A percentile compares a stretch with the other conserved stretches of the same genome.
These are phyloP conservation scores for Hirsutella thompsonii DNA, from an alignment of 2,329 filamentous ascomycete species.

Conservation along the genomic window DNA sequence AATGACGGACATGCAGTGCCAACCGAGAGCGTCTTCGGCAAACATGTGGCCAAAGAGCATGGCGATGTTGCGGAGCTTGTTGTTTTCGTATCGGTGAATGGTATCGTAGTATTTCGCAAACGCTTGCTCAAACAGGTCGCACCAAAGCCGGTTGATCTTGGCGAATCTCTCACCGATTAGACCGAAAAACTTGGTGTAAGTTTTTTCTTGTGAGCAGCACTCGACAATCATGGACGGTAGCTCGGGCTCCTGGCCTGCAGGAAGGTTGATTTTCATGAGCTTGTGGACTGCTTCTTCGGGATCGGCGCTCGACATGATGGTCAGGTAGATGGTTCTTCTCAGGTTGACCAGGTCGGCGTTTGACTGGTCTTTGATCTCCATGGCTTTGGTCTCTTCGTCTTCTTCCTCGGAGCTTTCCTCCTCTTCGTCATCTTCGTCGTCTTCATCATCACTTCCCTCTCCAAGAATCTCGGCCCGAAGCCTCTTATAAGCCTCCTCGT, in stretches of 20 bases:
- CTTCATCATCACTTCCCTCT: conserved; percentile 75
- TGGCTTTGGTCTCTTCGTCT: conserved; percentile 62
- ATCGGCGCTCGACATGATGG: conserved; percentile 91
- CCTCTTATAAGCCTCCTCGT: conserved; percentile 81
- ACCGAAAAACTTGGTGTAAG: conserved; percentile 95
- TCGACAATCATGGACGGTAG: conserved; percentile 95
- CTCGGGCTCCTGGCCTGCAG: conserved; percentile 75
- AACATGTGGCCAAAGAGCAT: conserved; percentile 90
- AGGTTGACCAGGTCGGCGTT: conserved; percentile 93
- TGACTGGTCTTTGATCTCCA: conserved; percentile 96
- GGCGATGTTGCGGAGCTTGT: conserved; percentile 86
- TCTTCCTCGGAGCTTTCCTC: conserved; percentile 64
- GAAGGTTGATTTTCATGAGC: conserved; percentile 85
- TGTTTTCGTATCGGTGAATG: conserved; percentile 94
- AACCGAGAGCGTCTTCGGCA: conserved; percentile 76
- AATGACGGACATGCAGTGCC: conserved; percentile 76
- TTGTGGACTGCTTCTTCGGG: conserved; percentile 98
- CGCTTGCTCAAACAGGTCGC: conserved; percentile 77
- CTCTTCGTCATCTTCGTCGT: conserved; percentile 36
- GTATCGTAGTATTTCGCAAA: conserved; percentile 95
- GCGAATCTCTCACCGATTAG: conserved; percentile 89
- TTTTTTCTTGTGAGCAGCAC: conserved; percentile 91
- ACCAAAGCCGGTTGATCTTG: conserved; percentile 92
- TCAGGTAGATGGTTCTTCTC: conserved; percentile 88
- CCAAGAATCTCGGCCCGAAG: conserved; percentile 90